Percentiles rank a stretch among this genome's conserved stretches.
Evolutionary conservation across 1,139 yeast species (phyloP).

Genomic region (Yamadazyma blattariae): DNA sequence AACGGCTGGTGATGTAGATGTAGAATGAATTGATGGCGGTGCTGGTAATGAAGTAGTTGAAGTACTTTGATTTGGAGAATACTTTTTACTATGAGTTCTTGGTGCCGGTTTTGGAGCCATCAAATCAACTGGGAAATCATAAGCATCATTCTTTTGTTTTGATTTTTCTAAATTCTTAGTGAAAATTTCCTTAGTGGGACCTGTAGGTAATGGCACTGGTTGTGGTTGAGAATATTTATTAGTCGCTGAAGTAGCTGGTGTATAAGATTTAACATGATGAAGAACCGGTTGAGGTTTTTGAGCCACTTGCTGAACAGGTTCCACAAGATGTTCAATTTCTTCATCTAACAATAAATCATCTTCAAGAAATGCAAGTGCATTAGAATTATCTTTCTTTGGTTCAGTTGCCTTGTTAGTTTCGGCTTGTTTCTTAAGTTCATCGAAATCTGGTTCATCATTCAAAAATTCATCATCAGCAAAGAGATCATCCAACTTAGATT

Average conservation of each 20-base stretch:
- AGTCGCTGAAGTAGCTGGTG: neutral
- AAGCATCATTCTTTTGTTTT: slow-evolving; percentile 67
- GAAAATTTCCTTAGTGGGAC: slow-evolving; percentile 8
- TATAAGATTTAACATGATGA: neutral
- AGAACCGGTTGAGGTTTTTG: neutral
- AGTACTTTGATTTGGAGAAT: slow-evolving; percentile 21
- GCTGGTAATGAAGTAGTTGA: slow-evolving; percentile 9
- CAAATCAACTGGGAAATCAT: slow-evolving; percentile 72
- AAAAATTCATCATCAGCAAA: slow-evolving; percentile 13
- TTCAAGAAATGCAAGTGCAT: slow-evolving; percentile 13
- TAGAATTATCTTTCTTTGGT: neutral
- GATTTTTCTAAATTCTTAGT: slow-evolving; percentile 34
- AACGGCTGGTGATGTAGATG: slow-evolving; percentile 3
- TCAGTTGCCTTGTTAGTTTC: neutral
- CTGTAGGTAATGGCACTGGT: neutral
- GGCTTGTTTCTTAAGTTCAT: slow-evolving; percentile 2
- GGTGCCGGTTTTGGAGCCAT: slow-evolving; percentile 42
- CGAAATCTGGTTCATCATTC: slow-evolving; percentile 8
- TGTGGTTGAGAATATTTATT: neutral
- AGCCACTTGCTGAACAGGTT: slow-evolving; percentile 2
- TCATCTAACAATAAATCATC: slow-evolving; percentile 18
- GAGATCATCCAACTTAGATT: slow-evolving; percentile 7
- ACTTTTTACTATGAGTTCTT: slow-evolving; percentile 21
- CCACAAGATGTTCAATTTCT: slow-evolving; percentile 8
- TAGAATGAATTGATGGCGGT: slow-evolving; percentile 4